These are phyloP conservation scores for Pseudophaeomoniella oleicola DNA, from an alignment of 2,329 filamentous ascomycete genomes.

Conservation along the genomic window DNA sequence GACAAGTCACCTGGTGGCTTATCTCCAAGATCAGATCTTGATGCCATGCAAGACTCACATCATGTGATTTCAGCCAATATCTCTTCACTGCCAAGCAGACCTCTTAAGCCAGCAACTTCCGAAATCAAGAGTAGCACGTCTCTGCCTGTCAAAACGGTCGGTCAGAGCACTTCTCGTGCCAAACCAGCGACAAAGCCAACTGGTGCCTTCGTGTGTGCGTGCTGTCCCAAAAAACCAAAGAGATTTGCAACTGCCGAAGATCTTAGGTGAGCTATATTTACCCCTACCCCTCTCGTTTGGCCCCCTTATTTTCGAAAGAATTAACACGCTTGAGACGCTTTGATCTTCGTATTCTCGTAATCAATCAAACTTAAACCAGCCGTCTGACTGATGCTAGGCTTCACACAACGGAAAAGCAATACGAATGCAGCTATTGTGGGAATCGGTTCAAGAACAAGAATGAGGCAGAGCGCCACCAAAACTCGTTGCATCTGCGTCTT, in stretches of 20 bases:
- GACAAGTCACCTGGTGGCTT: slow-evolving; percentile 47
- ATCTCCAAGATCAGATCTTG: slow-evolving; percentile 42
- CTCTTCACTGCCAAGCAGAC: slow-evolving; percentile 16
- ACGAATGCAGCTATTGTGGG: slow-evolving; percentile 79
- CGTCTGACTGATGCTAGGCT: no score
- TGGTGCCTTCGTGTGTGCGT: slow-evolving; percentile 66
- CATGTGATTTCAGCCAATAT: slow-evolving; percentile 30
- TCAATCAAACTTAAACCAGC: no score
- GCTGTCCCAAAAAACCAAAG: slow-evolving; percentile 92
- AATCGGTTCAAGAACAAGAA: slow-evolving; percentile 99
- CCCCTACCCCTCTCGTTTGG: no score
- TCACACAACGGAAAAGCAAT: slow-evolving; percentile 92
- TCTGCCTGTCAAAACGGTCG: slow-evolving; percentile 32
- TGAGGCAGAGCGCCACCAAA: slow-evolving; percentile 90
- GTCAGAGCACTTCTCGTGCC: slow-evolving; percentile 19
- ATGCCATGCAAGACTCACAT: slow-evolving; percentile 37
- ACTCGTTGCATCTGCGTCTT: slow-evolving; percentile 77
- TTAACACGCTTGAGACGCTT: no score
- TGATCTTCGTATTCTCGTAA: no score
- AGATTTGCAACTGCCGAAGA: slow-evolving; percentile 81
- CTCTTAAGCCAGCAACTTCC: not conserved
- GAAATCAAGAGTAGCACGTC: slow-evolving; percentile 7
- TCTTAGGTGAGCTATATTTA: slow-evolving; percentile 54
- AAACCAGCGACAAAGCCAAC: slow-evolving; percentile 31
- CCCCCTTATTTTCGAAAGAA: no score